Evolutionary conservation across 139 green algal genomes (phyloP), one percentile per base, ranked within the genome.

Genomic region (Closterium sp.): DNA sequence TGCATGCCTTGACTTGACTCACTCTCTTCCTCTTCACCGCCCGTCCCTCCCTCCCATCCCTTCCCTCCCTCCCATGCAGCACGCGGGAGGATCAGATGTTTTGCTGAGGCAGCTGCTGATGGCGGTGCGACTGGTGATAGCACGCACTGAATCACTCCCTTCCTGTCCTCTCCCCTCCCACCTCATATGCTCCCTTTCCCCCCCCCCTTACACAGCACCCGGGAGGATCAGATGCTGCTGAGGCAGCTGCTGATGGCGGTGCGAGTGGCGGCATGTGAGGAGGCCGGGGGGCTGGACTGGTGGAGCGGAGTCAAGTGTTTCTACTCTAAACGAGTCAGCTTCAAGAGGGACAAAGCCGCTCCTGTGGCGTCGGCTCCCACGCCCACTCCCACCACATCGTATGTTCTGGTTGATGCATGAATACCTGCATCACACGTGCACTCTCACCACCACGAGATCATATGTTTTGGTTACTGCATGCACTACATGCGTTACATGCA

Each of bases 211-310:
- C n/a, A 9, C 83, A 86, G 83, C n/a, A 86, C 83, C 4, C 7
- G 30, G 83, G 83, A 86, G 83, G 83, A 86, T 33, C 83, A 86
- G 83, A 86, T 34, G 83, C n/a, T 86, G n/a, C 83, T 86, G 83
- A 34, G 83, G 83, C n/a, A 86, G n/a, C 83, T 86, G 83, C n/a
- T 86, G 8, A 33, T 86, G n/a, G 83, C 83, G 21, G 83, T 86
- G 83, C n/a, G 83, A 9, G 83, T 34, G 83, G 83, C 83, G n/a
- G n/a, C 83, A 32, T 32, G n/a, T 32, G 83, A 86, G 83, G 83
- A 86, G 83, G 83, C 83, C 10, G 83, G 83, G n/a, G 83, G 83
- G n/a, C 83, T 86, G 83, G n/a, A 32, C n/a, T 86, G 83, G 83
- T 34, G 30, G 83, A 32, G 83, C 21, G 83, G 83, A 21, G 30